Conservation (phyloP, 768 basidiomycete genomes). For the Serendipita vermifera region DNA sequence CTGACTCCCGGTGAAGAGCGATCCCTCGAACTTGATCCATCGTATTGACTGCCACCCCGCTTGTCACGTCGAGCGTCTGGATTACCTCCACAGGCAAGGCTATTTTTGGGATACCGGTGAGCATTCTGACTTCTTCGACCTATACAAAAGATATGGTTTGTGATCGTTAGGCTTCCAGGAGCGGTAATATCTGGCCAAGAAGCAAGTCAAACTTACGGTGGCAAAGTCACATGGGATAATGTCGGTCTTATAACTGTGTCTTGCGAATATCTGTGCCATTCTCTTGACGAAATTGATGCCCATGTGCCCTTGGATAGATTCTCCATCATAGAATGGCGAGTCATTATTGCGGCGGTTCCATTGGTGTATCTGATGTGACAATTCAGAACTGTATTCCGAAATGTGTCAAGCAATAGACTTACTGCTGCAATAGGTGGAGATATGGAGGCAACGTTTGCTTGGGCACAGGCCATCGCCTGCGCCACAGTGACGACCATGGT, state of each 20-base stretch:
- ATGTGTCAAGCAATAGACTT: background rate
- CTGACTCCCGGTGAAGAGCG: background rate
- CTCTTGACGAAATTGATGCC: conserved; percentile 4
- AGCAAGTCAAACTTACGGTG: background rate
- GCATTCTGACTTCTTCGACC: background rate
- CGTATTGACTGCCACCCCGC: background rate
- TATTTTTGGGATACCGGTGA: background rate
- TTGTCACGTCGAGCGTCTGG: background rate
- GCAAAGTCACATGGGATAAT: background rate
- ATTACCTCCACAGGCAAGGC: background rate
- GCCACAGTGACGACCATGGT: background rate
- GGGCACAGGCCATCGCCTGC: background rate
- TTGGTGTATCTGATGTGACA: background rate
- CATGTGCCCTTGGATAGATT: background rate
- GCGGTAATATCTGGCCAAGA: background rate
- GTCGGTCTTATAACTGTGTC: background rate
- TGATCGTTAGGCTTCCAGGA: background rate
- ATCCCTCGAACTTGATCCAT: conserved; percentile 1
- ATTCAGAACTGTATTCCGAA: too few relatives aligned
- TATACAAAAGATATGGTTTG: background rate
- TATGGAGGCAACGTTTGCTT: background rate
- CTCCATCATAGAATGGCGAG: background rate
- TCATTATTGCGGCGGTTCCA: conserved; percentile 1
- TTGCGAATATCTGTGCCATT: conserved; percentile 2
- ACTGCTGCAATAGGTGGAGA: background rate